Percentiles rank a stretch among this genome's conserved stretches.
Evolutionary conservation across 768 basidiomycete genomes (phyloP).

Genomic region (Sistotremastrum niveocremeum): DNA sequence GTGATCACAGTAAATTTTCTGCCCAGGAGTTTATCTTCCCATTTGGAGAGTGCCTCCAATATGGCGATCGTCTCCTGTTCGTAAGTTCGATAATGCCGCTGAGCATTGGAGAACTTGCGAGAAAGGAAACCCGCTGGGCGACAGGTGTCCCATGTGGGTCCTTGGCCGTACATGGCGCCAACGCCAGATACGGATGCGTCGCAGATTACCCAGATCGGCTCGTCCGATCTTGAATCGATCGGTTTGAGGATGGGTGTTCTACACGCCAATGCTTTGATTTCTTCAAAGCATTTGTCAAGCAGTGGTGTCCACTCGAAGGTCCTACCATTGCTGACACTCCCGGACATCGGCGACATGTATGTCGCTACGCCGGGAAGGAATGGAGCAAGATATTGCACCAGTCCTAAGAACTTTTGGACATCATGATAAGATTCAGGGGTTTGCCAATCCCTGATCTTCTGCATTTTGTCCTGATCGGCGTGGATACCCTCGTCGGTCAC

Average conservation of each 20-base stretch:
- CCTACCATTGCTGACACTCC: constrained; percentile 15
- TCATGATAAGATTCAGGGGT: constrained; percentile 21
- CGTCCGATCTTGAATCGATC: no score
- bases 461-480: constrained; percentile 23
- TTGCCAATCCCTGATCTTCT: constrained; percentile 19
- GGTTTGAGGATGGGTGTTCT: constrained; percentile 1
- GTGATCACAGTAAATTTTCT: constrained; percentile 12
- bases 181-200: constrained; percentile 11
- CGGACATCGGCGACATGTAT: constrained; percentile 19
- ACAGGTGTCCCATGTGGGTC: constrained; percentile 7
- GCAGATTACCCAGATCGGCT: constrained; percentile 11
- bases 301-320: constrained; percentile 17
- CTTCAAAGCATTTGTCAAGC: constrained; percentile 14
- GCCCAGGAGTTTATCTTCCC: constrained; percentile 20
- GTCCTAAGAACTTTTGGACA: constrained; percentile 28
- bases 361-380: constrained; percentile 23
- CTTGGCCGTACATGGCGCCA: constrained; percentile 15
- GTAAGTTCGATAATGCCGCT: constrained; percentile 4
- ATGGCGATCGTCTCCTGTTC: constrained; percentile 7
- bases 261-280: constrained; percentile 11
- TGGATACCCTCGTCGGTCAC: constrained; percentile 27
- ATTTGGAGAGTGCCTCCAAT: constrained; percentile 12
- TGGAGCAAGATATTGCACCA: constrained; percentile 24
- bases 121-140: constrained; percentile 9
- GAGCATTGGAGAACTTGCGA: constrained; percentile 7